phyloP scores from a whole-genome alignment of 495 filamentous ascomycete genomes.

The Penicillium cosmopolitanum region DNA sequence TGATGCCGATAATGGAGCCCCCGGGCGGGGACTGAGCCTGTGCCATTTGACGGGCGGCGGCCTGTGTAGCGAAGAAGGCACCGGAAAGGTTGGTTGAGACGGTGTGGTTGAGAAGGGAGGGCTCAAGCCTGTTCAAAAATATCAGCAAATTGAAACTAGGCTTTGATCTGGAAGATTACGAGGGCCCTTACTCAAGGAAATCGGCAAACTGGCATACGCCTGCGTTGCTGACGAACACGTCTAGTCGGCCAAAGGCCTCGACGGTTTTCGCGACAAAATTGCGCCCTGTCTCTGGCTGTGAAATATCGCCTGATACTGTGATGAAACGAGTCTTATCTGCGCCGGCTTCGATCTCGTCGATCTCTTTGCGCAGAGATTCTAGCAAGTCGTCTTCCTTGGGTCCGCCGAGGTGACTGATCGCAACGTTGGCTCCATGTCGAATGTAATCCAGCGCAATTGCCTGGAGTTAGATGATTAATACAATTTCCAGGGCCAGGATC shows the following conservation, averaged over 20 bases:
- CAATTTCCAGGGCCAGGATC: neutral
- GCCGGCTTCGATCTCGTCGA: conserved; percentile 44
- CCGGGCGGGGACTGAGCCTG: conserved; percentile 58
- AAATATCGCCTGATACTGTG: conserved; percentile 67
- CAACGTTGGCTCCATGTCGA: conserved; percentile 68
- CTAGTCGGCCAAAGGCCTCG: conserved; percentile 61
- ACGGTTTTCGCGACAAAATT: conserved; percentile 61
- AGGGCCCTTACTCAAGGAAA: conserved; percentile 63
- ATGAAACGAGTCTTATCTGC: conserved; percentile 53
- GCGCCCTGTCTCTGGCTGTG: conserved; percentile 62
- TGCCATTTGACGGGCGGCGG: conserved; percentile 81
- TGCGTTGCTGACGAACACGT: conserved; percentile 87
- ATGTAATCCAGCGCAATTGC: conserved; percentile 75
- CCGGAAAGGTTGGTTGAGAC: conserved; percentile 82
- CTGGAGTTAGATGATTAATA: conserved; percentile 19
- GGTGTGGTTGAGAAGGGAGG: conserved; percentile 64
- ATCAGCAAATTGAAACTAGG: conserved; percentile 63
- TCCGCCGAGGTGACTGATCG: conserved; percentile 70
- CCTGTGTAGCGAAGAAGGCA: conserved; percentile 83
- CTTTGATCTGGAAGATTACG: too few relatives aligned
- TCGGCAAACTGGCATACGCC: conserved; percentile 84
- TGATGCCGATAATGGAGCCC: conserved; percentile 82
- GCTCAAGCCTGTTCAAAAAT: conserved; percentile 70
- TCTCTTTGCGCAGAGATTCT: conserved; percentile 55
- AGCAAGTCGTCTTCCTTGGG: conserved; percentile 56